A percentile compares a stretch with the other conserved stretches of the same genome.
These are phyloP conservation scores for Exophiala mesophila DNA, from an alignment of 2,329 filamentous ascomycete genomes.

Conservation along the genomic window DNA sequence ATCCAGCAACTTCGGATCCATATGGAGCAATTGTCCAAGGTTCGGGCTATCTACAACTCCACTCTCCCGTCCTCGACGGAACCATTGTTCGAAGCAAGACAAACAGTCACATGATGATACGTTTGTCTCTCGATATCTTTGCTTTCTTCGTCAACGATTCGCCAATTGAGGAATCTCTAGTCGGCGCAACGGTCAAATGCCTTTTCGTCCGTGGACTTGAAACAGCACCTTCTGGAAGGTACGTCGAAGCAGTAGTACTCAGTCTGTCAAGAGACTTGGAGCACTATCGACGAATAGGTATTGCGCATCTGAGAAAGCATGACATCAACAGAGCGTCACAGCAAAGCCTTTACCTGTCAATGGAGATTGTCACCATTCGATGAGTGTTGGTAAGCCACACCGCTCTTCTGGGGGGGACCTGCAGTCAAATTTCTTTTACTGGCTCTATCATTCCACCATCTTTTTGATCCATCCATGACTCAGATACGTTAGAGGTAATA, in stretches of 20 bases:
- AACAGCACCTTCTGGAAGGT: not conserved
- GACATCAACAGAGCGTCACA: too few species aligned
- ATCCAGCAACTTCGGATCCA: not conserved
- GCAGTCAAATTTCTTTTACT: too few species aligned
- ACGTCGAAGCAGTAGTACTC: constrained; percentile 5
- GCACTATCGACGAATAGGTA: constrained; percentile 3
- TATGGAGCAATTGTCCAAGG: constrained; percentile 4
- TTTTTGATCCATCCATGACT: too few species aligned
- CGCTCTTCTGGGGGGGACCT: too few species aligned
- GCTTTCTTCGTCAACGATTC: constrained; percentile 5
- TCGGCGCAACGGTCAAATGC: constrained; percentile 6
- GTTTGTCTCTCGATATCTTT: not conserved
- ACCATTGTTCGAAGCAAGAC: constrained; percentile 2
- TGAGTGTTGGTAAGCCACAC: too few species aligned
- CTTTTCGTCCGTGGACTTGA: constrained; percentile 6
- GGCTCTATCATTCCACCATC: too few species aligned
- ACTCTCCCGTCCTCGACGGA: constrained; percentile 2
- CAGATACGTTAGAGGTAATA: too few species aligned
- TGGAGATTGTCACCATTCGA: too few species aligned
- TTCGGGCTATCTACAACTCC: constrained; percentile 3
- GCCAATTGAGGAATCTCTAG: not conserved
- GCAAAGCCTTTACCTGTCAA: too few species aligned
- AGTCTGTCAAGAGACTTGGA: constrained; percentile 2
- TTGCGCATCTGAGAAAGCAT: constrained; percentile 3
- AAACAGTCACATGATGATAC: constrained; percentile 4